phyloP scores from a whole-genome alignment of 176 grass and related monocot genomes.

The Tillandsia leiboldiana region DNA sequence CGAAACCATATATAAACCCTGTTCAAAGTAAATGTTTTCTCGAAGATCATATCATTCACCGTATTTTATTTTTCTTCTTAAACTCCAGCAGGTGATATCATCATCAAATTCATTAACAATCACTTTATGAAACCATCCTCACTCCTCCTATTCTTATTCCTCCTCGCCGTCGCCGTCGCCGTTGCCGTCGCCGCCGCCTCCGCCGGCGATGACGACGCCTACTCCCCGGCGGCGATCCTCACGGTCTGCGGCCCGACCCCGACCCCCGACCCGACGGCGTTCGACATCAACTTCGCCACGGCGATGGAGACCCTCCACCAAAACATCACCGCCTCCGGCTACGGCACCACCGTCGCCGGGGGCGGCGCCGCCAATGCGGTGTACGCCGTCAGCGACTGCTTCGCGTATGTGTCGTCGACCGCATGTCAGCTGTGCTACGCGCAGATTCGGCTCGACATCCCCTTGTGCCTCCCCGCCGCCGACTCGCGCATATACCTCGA shows the following conservation, averaged over 20 bases:
- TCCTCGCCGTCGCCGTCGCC: constrained; percentile 11
- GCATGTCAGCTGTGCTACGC: constrained; percentile 77
- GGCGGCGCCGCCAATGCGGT: constrained; percentile 21
- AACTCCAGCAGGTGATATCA: no score
- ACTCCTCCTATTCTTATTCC: background rate
- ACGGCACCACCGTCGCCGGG: constrained; percentile 26
- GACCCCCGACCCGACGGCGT: constrained; percentile 18
- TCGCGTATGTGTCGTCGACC: constrained; percentile 46
- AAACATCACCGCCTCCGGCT: constrained; percentile 49
- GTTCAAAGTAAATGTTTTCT: no score
- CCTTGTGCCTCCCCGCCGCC: constrained; percentile 48
- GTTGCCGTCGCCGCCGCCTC: background rate
- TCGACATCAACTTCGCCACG: constrained; percentile 62
- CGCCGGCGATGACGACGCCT: background rate
- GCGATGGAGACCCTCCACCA: constrained; percentile 52
- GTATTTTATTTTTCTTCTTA: no score
- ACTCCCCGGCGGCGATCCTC: constrained; percentile 23
- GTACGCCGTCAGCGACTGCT: constrained; percentile 58
- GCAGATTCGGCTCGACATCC: constrained; percentile 61
- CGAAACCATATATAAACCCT: no score
- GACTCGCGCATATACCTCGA: constrained; percentile 54
- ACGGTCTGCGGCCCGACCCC: constrained; percentile 33
- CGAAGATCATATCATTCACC: no score
- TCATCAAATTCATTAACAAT: no score
- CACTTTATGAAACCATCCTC: no score